phyloP scores from a whole-genome alignment of 768 basidiomycete genomes.

The Boletus sp. region DNA sequence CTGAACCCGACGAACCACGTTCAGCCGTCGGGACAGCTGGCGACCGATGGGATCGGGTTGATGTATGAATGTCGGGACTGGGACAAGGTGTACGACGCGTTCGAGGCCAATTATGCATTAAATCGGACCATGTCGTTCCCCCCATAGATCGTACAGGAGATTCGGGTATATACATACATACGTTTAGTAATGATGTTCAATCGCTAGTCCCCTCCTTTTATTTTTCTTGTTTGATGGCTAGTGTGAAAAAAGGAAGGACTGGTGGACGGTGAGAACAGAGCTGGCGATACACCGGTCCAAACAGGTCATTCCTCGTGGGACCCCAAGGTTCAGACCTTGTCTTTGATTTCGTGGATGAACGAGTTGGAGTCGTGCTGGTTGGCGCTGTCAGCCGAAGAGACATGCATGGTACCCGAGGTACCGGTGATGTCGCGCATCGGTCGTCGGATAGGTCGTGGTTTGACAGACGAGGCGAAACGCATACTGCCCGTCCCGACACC shows the following conservation, averaged over 20 bases:
- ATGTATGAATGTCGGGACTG: conserved; percentile 23
- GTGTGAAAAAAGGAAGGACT: background rate
- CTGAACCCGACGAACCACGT: conserved; percentile 26
- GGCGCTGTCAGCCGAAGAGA: background rate
- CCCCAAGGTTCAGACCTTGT: background rate
- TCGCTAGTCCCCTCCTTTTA: background rate
- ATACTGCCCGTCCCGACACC: background rate
- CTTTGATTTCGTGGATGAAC: conserved; percentile 13
- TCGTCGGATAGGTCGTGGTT: background rate
- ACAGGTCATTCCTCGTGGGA: background rate
- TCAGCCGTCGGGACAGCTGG: conserved; percentile 4
- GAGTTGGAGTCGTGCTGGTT: conserved; percentile 7
- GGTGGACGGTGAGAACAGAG: background rate
- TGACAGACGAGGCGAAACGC: conserved; percentile 6
- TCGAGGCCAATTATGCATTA: conserved; percentile 18
- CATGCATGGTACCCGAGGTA: conserved; percentile 10
- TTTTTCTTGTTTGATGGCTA: background rate
- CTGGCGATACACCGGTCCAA: background rate
- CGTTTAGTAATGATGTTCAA: background rate
- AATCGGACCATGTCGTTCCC: conserved; percentile 17
- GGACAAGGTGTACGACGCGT: conserved; percentile 19
- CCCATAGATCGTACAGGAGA: background rate
- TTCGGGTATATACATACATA: background rate
- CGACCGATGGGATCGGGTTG: conserved; percentile 22
- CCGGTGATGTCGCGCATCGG: background rate